phyloP scores from a whole-genome alignment of 495 filamentous ascomycete species.

The Aspergillus sclerotioniger region DNA sequence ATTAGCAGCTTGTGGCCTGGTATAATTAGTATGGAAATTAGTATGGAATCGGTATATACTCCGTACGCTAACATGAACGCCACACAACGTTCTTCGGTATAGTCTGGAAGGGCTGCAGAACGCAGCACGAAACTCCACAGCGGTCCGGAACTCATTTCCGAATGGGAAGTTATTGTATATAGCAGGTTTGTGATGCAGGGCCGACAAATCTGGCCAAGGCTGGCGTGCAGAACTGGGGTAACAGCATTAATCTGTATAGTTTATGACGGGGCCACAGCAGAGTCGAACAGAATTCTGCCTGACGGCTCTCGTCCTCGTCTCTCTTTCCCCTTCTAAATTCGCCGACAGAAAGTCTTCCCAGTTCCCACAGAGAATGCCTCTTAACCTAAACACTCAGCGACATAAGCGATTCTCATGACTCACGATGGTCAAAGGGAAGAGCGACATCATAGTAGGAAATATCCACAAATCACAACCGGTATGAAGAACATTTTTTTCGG shows the following conservation, averaged over 20 bases:
- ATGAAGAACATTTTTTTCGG: too few relatives aligned
- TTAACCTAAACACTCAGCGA: background rate
- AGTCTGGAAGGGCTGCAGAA: background rate
- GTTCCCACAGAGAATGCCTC: too few relatives aligned
- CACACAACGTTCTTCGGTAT: background rate
- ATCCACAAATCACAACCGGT: too few relatives aligned
- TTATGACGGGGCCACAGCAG: too few relatives aligned
- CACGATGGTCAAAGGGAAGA: background rate
- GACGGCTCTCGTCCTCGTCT: too few relatives aligned
- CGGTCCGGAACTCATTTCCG: slow-evolving; percentile 21
- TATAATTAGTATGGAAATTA: too few relatives aligned
- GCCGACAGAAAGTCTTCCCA: background rate
- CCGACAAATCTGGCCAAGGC: background rate
- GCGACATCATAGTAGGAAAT: too few relatives aligned
- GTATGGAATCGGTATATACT: too few relatives aligned
- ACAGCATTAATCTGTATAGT: too few relatives aligned
- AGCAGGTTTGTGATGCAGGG: background rate
- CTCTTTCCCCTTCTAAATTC: background rate
- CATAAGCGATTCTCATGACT: background rate
- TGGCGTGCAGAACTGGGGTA: too few relatives aligned
- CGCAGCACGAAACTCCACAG: slow-evolving; percentile 4
- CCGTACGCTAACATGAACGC: background rate
- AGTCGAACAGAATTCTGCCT: too few relatives aligned
- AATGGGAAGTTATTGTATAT: background rate
- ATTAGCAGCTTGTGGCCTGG: too few relatives aligned